These are phyloP conservation scores for Canavalia ensiformis DNA, from an alignment of 306 rosid genomes.

Conservation along the genomic window DNA sequence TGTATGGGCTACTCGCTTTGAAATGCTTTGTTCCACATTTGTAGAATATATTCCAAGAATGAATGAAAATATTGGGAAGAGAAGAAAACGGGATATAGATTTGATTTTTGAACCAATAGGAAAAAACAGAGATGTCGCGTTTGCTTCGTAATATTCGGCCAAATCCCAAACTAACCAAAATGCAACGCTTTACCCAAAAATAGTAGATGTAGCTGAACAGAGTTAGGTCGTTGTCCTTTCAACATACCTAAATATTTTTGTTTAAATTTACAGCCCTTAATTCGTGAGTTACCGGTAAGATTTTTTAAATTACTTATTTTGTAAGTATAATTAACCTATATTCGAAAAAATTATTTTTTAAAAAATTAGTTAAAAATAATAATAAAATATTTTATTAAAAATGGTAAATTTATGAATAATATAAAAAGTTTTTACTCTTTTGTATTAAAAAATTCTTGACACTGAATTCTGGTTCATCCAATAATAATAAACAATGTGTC, in stretches of 20 bases:
- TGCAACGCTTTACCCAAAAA: not conserved
- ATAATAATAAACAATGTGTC: not conserved
- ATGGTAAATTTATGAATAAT: no score
- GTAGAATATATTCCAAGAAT: not conserved
- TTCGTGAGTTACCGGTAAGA: not conserved
- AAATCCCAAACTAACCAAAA: not conserved
- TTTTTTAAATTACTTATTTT: not conserved
- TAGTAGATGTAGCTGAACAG: not conserved
- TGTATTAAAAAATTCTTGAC: not conserved
- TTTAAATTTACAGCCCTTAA: not conserved
- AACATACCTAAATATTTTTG: not conserved
- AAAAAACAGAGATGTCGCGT: slow-evolving; percentile 38
- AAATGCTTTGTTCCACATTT: no score
- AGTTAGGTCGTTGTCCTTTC: not conserved
- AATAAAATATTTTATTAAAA: no score
- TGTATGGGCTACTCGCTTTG: no score
- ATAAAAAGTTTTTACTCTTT: no score
- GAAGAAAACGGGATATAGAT: not conserved
- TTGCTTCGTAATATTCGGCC: slow-evolving; percentile 46
- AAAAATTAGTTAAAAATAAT: no score
- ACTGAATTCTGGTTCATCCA: not conserved
- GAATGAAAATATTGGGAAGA: not conserved
- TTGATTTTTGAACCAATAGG: not conserved
- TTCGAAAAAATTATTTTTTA: no score
- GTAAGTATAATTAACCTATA: not conserved